Conservation (phyloP, 768 basidiomycete genomes). For the Lentinula lateritia region DNA sequence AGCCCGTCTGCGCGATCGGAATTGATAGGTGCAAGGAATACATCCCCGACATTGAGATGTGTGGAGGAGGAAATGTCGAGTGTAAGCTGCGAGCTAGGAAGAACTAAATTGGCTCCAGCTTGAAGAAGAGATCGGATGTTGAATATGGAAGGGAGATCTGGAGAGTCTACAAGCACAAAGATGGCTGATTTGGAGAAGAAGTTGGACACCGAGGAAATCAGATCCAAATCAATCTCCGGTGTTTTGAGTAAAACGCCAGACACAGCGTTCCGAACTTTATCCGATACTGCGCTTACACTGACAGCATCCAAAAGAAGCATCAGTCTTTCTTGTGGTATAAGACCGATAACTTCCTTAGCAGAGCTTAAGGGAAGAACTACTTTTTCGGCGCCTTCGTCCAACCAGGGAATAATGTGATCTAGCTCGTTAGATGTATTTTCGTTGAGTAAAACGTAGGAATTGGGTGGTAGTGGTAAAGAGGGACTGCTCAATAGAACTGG, state of each 20-base stretch:
- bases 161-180: slow-evolving; percentile 49
- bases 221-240: slow-evolving; percentile 63
- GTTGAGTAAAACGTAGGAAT: slow-evolving; percentile 54
- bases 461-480: slow-evolving; percentile 25
- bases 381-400: slow-evolving; percentile 79
- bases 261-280: slow-evolving; percentile 65
- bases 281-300: slow-evolving; percentile 69
- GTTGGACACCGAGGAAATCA: slow-evolving; percentile 69
- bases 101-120: slow-evolving; percentile 59
- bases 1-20: slow-evolving; percentile 91
- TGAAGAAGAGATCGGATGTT: slow-evolving; percentile 55
- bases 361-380: slow-evolving; percentile 67
- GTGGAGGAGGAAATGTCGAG: slow-evolving; percentile 43
- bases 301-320: slow-evolving; percentile 71
- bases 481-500: slow-evolving; percentile 58
- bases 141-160: slow-evolving; percentile 49
- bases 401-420: slow-evolving; percentile 55
- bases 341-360: slow-evolving; percentile 61
- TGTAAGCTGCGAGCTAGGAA: slow-evolving; percentile 70
- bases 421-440: slow-evolving; percentile 34
- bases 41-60: slow-evolving; percentile 73
- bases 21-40: slow-evolving; percentile 74
- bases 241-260: slow-evolving; percentile 81
- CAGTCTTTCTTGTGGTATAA: slow-evolving; percentile 66
- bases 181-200: slow-evolving; percentile 66